Evolutionary conservation across 2,329 filamentous ascomycete genomes (phyloP), one percentile per base, ranked within the genome.

Genomic region (Hypoxylon rubiginosum): DNA sequence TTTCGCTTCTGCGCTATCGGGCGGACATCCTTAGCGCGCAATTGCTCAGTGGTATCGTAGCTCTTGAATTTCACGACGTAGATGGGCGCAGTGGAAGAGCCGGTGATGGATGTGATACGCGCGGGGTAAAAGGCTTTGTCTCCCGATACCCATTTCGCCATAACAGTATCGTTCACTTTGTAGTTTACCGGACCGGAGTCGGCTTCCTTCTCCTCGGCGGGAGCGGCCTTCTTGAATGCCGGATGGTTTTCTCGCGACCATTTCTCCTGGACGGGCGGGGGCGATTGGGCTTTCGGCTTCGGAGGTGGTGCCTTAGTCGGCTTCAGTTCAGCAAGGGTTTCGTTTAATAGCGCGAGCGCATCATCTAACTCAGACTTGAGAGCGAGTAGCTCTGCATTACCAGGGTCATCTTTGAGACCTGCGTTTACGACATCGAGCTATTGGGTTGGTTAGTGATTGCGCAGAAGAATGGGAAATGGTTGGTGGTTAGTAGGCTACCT

Each of bases 1-100:
- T 97, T 97, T 77, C 93, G 89, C 84, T 97, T 94, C 80, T 87
- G 90, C 54, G 88, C 87, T 36, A 96, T 82, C 54, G 94, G 92
- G 74, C 92, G 90, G 70, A 97, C 92, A 75, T 98, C 94, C 79
- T 91, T 91, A 67, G 91, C 89, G 65, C 90, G 88, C 66, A 97
- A 81, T 34, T 92, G 96, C 79, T 97, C 94, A 49, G 91, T 93
- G 21, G 87, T 93, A 69, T 91, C 88, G 81, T 98, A 98, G 74
- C 89, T 92, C 81, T 97, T 95, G 85, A 98, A 99, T 73, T 92
- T 96, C 79, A 99, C 94, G 51, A 93, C 91, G 79, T 97, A 99
- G 69, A 97, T 92, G 36, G 94, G 95, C 56, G 93, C 92, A 46
- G 90, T 92, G n/a, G 91, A 90, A 8, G 94, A 97, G 63, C 96